Base-by-base conservation (phyloP, 2,329 filamentous ascomycete genomes). In the Scedosporium dehoogii region DNA sequence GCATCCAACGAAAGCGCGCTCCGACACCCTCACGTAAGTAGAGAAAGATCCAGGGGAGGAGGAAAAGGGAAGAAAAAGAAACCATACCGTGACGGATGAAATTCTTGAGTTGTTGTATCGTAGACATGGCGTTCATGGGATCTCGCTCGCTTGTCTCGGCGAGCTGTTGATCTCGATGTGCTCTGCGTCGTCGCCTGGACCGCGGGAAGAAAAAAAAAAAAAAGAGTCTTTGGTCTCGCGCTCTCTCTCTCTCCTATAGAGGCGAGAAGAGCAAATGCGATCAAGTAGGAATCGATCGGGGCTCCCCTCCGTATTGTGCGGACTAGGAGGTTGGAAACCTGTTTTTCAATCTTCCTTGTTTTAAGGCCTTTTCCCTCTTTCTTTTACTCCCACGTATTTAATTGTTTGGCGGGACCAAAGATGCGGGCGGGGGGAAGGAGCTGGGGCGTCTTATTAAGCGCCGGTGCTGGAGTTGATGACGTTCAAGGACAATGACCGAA, bases 91-190 rank as follows among this genome's bases (percentile, higher is more conserved):
- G 93, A 68, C 93, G 90, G 77, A 97, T 94, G 77, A 97, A 96
- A 77, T 97, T 97, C 79, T 97, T 97, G 70, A 97, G 85, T 73
- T 94, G 94, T 79, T 97, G 93, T 79, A 97, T 96, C 68, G 84
- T 85, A 70, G 84, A 86, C 84, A 86, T 86, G 69, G 65, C 69
- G 68, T 42, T 42, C 38, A 27, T 42, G 58, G 56, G 56, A 41
- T 18, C 46, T 51, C 46, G 27, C 16, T 59, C n/a, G n/a, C 29
- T 59, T 38, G 57, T 25, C 38, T 41, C 38, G 21, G 38, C 33
- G 29, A 44, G 33, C 57, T 59, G 2, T 51, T 23, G 46, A 51
- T 51, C 23, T 51, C 16, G 46, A 51, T 21, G 46, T 4, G 10
- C 33, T 38, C 10, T 12, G 14, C 33, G 33, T 38, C 33, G 33